Percentiles rank a stretch among this genome's conserved stretches.
Evolutionary conservation across 352 stramenopile species (phyloP).

Genomic region (Phytophthora pluvialis): DNA sequence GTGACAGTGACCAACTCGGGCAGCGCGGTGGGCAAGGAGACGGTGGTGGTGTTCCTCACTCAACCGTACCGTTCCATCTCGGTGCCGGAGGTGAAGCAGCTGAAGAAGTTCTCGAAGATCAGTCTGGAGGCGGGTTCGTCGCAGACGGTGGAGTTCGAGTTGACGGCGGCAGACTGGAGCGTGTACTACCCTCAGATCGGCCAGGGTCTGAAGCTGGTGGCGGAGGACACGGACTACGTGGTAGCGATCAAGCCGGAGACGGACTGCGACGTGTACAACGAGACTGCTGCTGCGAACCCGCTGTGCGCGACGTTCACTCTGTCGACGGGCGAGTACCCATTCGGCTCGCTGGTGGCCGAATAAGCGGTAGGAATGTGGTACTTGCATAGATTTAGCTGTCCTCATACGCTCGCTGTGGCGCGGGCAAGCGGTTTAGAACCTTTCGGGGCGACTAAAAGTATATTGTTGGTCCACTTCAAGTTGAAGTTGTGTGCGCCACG

Average conservation of each 20-base stretch:
- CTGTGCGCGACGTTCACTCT: conserved; percentile 3
- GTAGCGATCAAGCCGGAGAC: conserved; percentile 5
- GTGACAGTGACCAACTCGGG: conserved; percentile 14
- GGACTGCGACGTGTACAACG: no score
- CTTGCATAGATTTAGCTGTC: no score
- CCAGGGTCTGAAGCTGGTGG: conserved; percentile 6
- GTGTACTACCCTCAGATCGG: conserved; percentile 6
- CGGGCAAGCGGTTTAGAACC: no score
- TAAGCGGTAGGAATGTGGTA: background rate
- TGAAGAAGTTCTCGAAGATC: conserved; percentile 22
- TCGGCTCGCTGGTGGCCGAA: background rate
- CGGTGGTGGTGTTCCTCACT: conserved; percentile 15
- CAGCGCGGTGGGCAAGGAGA: conserved; percentile 8
- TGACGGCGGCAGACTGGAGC: conserved; percentile 2
- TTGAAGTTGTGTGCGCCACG: background rate
- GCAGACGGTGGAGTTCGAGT: conserved; percentile 2
- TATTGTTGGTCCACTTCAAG: conserved; percentile 1
- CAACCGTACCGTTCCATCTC: conserved; percentile 22
- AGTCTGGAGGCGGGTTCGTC: conserved; percentile 13
- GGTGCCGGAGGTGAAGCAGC: conserved; percentile 20
- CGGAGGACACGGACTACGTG: conserved; percentile 8
- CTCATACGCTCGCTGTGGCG: no score
- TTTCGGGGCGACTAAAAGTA: no score
- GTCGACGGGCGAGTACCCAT: background rate
- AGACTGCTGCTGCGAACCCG: no score